Conservation (phyloP, 148 eudicot species). For the Talinum fruticosum region DNA sequence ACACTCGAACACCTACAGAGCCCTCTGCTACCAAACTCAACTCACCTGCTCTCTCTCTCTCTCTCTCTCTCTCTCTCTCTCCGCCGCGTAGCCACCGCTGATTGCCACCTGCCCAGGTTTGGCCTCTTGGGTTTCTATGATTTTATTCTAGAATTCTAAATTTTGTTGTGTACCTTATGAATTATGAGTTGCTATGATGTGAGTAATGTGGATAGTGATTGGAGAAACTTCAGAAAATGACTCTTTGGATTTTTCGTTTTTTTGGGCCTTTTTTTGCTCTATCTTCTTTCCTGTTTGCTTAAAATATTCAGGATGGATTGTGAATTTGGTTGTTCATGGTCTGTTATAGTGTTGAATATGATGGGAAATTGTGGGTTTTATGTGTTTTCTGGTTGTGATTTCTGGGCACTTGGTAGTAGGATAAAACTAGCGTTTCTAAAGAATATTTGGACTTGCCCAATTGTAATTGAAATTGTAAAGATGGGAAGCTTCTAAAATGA, state of each 20-base stretch:
- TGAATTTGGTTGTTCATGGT: neutral
- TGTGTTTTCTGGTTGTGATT: neutral
- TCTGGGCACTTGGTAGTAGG: neutral
- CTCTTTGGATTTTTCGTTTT: neutral
- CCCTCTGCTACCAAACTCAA: neutral
- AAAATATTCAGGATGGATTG: neutral
- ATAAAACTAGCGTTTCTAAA: neutral
- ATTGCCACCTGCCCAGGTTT: constrained; percentile 11
- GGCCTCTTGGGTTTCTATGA: neutral
- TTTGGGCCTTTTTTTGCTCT: neutral
- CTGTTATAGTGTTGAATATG: neutral
- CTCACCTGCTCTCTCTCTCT: constrained; percentile 8
- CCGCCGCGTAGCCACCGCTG: neutral
- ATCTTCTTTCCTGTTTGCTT: neutral
- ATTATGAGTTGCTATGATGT: constrained; percentile 1
- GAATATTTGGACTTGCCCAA: neutral
- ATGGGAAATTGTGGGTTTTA: neutral
- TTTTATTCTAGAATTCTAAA: neutral
- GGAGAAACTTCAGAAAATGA: neutral
- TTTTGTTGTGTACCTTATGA: neutral
- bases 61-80: constrained; percentile 10
- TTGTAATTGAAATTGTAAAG: neutral
- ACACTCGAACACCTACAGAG: neutral
- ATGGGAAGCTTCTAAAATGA: neutral
- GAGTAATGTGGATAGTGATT: constrained; percentile 5